phyloP scores from a whole-genome alignment of 495 filamentous ascomycete genomes.

The Astrothelium macrocarpum region DNA sequence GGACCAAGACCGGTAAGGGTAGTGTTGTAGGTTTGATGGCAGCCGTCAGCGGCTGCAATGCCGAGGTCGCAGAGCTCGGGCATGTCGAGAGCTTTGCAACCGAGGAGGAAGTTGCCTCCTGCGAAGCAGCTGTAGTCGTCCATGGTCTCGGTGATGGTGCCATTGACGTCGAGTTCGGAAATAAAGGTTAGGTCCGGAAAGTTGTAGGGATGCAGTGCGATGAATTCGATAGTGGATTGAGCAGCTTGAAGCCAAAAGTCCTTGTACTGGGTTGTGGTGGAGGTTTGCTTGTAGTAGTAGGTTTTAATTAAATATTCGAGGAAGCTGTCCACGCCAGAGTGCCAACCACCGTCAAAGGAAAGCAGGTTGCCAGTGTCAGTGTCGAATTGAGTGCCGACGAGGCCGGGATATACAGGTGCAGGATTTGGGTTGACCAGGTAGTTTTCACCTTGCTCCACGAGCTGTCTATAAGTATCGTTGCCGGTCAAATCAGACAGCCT shows the following conservation, averaged over 20 bases:
- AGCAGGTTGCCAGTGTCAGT: constrained; percentile 14
- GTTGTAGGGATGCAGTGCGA: constrained; percentile 19
- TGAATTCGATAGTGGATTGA: constrained; percentile 27
- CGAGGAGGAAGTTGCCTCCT: constrained; percentile 87
- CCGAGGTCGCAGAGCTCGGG: constrained; percentile 58
- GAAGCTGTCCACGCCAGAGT: constrained; percentile 19
- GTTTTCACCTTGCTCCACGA: constrained; percentile 14
- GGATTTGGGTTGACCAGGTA: constrained; percentile 20
- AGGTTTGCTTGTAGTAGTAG: constrained; percentile 24
- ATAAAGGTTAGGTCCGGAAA: constrained; percentile 20
- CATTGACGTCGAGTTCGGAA: constrained; percentile 20
- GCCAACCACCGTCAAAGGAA: constrained; percentile 16
- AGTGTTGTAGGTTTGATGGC: constrained; percentile 19
- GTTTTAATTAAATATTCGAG: constrained; percentile 36
- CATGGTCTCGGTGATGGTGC: constrained; percentile 16
- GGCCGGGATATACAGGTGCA: constrained; percentile 13
- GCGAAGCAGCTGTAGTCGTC: constrained; percentile 64
- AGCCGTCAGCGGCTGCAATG: constrained; percentile 44
- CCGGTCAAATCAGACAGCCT: constrained; percentile 15
- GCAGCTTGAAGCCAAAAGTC: constrained; percentile 32
- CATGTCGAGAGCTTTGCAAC: constrained; percentile 68
- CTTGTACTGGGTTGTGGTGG: constrained; percentile 24
- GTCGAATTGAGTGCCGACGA: constrained; percentile 18
- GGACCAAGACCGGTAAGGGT: constrained; percentile 28
- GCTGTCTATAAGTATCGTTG: constrained; percentile 15